Evolutionary conservation across 2,329 filamentous ascomycete species (phyloP), one percentile per base, ranked within the genome.

Genomic region (Aphanoascus verrucosus): DNA sequence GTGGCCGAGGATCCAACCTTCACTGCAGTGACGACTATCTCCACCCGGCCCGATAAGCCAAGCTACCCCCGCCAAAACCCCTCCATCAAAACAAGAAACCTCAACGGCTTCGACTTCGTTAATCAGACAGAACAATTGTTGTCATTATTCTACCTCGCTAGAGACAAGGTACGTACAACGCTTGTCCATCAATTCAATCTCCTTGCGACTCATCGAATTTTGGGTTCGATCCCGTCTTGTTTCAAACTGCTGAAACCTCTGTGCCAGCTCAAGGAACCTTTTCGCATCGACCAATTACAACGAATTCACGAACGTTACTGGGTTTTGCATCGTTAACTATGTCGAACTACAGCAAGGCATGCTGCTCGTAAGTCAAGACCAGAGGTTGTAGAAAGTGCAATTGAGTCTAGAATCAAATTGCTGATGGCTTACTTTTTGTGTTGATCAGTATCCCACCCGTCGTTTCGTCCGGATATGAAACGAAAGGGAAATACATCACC

Each of bases 401-500:
- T 31, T 45, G 17, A 19, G 17, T 9, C n/a, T 11, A 17, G 46
- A 19, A 34, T 47, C 12, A 20, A n/a, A 14, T 48, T n/a, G 41
- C 54, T 50, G 37, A 12, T 41, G 12, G 32, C 37, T 34, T 23
- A 14, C 52, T 23, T 37, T 6, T 5, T 20, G 43, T 20, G 32
- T 46, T n/a, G 31, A 6, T 23, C 47, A 72, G 70, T 5, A 71
- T 73, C 56, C 71, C 71, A 17, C 69, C 71, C 28, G 64, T 72
- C 37, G 60, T 72, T 20, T 61, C 67, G 50, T 64, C 69, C 57
- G 69, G 64, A 51, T 83, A 82, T 67, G 65, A 77, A 60, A 67
- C 70, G 56, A 82, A 82, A 67, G 80, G 80, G 50, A 69, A 77
- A 60, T 83, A 76, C 63, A 79, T 75, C 60, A 77, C 74, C 54